A percentile compares a stretch with the other conserved stretches of the same genome.
These are phyloP conservation scores for Sugiyamaella floridensis DNA, from an alignment of 805 yeast species.

Conservation along the genomic window DNA sequence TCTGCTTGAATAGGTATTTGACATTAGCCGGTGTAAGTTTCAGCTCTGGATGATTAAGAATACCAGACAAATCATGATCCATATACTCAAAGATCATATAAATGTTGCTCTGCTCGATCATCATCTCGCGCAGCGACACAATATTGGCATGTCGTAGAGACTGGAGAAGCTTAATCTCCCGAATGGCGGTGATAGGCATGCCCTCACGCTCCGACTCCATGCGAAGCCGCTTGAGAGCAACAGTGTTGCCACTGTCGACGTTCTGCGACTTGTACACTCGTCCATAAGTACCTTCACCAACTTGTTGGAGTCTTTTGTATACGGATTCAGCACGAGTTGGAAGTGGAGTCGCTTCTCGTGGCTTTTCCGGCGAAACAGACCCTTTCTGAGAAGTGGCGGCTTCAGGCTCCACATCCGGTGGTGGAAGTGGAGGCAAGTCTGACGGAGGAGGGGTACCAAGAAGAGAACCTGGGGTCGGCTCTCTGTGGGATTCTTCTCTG, in stretches of 20 bases:
- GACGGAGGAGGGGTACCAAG: background rate
- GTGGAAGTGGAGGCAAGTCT: background rate
- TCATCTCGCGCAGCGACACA: slow-evolving; percentile 78
- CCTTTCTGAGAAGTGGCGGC: background rate
- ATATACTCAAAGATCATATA: slow-evolving; percentile 91
- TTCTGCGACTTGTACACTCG: slow-evolving; percentile 87
- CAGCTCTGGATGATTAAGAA: slow-evolving; percentile 69
- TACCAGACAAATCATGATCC: slow-evolving; percentile 88
- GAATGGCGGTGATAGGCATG: slow-evolving; percentile 88
- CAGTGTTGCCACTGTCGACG: slow-evolving; percentile 54
- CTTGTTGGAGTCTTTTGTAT: slow-evolving; percentile 76
- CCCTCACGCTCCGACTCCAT: slow-evolving; percentile 89
- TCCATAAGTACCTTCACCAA: slow-evolving; percentile 99
- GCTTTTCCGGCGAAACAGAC: background rate
- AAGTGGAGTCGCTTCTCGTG: background rate
- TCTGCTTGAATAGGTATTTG: slow-evolving; percentile 72
- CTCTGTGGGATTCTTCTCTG: background rate
- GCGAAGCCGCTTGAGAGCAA: slow-evolving; percentile 82
- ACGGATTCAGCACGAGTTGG: slow-evolving; percentile 16
- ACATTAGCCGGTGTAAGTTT: slow-evolving; percentile 57
- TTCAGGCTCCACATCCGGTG: background rate
- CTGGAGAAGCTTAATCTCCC: slow-evolving; percentile 84
- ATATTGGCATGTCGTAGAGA: slow-evolving; percentile 75
- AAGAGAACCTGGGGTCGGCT: background rate
- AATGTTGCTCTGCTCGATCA: slow-evolving; percentile 67